A percentile compares a stretch with the other conserved stretches of the same genome.
Conservation (phyloP, 805 yeast genomes). For the Suhomyces sp. region DNA sequence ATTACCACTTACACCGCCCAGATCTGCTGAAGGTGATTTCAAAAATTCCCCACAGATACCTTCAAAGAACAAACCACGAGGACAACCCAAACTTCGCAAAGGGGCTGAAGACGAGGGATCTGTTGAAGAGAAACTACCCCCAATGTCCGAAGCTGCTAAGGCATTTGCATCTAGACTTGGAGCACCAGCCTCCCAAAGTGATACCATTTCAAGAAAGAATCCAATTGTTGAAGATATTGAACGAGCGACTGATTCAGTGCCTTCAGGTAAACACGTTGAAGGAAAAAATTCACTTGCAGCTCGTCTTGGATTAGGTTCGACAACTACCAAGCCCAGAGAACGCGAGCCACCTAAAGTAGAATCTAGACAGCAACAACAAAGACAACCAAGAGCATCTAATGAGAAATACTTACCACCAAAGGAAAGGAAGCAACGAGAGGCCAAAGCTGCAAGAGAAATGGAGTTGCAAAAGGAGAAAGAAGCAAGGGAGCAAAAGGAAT, state of each 20-base stretch:
- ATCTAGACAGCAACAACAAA: neutral
- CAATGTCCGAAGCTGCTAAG: conserved; percentile 32
- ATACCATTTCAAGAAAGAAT: neutral
- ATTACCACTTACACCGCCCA: too few species aligned
- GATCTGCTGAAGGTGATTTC: too few species aligned
- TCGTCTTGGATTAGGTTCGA: neutral
- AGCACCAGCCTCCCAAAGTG: conserved; percentile 2
- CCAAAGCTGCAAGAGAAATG: neutral
- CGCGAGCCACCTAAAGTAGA: neutral
- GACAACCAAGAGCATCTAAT: neutral
- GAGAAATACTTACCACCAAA: conserved; percentile 2
- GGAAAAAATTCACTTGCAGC: conserved; percentile 1
- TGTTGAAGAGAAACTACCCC: conserved; percentile 7
- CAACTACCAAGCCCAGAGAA: neutral
- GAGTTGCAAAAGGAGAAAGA: conserved; percentile 1
- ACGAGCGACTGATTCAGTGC: neutral
- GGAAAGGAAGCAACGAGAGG: conserved; percentile 1
- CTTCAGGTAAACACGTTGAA: neutral
- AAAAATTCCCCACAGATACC: neutral
- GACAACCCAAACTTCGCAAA: conserved; percentile 1
- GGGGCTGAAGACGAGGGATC: neutral
- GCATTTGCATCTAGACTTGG: conserved; percentile 33
- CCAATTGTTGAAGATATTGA: neutral
- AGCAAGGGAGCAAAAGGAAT: conserved; percentile 5
- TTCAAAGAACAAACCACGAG: neutral